Evolutionary conservation across 2,329 filamentous ascomycete species (phyloP).

Genomic region (Fusarium odoratissimum): DNA sequence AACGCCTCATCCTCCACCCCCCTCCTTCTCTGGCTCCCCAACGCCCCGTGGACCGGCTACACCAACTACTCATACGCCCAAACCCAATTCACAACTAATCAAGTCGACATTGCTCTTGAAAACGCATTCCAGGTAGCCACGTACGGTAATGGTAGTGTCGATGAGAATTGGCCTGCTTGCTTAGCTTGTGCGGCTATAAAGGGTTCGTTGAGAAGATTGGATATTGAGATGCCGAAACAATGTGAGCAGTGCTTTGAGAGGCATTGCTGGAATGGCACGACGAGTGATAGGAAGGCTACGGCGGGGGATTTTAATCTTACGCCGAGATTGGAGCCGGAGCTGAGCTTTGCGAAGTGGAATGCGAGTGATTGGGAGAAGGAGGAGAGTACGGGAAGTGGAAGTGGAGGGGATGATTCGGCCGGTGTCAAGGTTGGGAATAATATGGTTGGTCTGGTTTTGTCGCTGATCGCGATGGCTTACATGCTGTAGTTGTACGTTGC

Average conservation of each 20-base stretch:
- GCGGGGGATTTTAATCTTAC: constrained; percentile 31
- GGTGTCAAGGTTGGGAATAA: neutral
- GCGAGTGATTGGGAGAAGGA: constrained; percentile 15
- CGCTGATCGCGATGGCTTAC: neutral
- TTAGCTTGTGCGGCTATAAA: constrained; percentile 83
- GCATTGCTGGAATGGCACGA: constrained; percentile 45
- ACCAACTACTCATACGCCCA: constrained; percentile 43
- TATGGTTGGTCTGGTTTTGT: neutral
- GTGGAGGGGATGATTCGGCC: neutral
- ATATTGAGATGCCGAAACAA: constrained; percentile 33
- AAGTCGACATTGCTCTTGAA: constrained; percentile 41
- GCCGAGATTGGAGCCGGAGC: constrained; percentile 33
- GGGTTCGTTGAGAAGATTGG: constrained; percentile 66
- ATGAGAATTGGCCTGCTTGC: constrained; percentile 78
- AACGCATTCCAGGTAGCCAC: constrained; percentile 87
- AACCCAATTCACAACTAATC: constrained; percentile 38
- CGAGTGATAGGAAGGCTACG: constrained; percentile 14
- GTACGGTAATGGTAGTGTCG: constrained; percentile 78
- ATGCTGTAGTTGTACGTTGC: neutral
- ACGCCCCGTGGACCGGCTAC: constrained; percentile 46
- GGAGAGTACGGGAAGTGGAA: neutral
- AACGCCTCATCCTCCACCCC: constrained; percentile 34
- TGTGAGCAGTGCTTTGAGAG: constrained; percentile 43
- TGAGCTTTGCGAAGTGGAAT: constrained; percentile 44
- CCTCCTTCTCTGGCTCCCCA: constrained; percentile 47